These are phyloP conservation scores for Dendrobium officinale DNA, from an alignment of 106 monocot genomes.

Conservation along the genomic window DNA sequence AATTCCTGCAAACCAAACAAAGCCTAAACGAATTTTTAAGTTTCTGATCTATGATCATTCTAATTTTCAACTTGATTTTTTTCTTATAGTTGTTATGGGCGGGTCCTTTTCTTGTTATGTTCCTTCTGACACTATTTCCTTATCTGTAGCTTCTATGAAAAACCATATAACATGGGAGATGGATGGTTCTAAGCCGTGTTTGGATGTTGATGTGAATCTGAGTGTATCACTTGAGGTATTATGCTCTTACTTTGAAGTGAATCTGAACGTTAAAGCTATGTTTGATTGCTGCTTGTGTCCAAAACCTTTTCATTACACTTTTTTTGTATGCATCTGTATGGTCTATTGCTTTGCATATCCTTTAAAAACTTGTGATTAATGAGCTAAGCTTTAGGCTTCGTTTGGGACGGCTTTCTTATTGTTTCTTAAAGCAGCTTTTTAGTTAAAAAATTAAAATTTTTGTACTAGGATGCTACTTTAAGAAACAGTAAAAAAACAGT, in stretches of 20 bases:
- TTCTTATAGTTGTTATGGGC: not conserved
- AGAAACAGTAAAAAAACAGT: too few relatives aligned
- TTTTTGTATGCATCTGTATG: not conserved
- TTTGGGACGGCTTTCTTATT: too few relatives aligned
- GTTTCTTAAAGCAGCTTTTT: too few relatives aligned
- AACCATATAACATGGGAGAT: slow-evolving; percentile 77
- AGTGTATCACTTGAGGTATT: slow-evolving; percentile 60
- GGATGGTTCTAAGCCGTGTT: slow-evolving; percentile 32
- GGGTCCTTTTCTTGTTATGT: not conserved
- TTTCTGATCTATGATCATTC: not conserved
- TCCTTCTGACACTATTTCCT: slow-evolving; percentile 3
- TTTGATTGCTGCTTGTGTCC: not conserved
- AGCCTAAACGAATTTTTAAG: too few relatives aligned
- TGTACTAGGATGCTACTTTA: too few relatives aligned
- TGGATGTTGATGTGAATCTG: slow-evolving; percentile 65
- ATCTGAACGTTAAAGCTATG: too few relatives aligned
- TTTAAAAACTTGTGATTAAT: not conserved
- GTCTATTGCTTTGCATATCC: not conserved
- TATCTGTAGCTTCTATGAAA: slow-evolving; percentile 71
- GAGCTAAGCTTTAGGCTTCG: not conserved
- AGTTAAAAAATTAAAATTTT: too few relatives aligned
- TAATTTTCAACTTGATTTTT: not conserved
- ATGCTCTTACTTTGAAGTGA: not conserved
- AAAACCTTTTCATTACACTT: not conserved
- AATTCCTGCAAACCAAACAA: too few relatives aligned